Evolutionary conservation across 192 early-diverging fungal species (phyloP).

Genomic region (Phlyctochytrium bullatum): DNA sequence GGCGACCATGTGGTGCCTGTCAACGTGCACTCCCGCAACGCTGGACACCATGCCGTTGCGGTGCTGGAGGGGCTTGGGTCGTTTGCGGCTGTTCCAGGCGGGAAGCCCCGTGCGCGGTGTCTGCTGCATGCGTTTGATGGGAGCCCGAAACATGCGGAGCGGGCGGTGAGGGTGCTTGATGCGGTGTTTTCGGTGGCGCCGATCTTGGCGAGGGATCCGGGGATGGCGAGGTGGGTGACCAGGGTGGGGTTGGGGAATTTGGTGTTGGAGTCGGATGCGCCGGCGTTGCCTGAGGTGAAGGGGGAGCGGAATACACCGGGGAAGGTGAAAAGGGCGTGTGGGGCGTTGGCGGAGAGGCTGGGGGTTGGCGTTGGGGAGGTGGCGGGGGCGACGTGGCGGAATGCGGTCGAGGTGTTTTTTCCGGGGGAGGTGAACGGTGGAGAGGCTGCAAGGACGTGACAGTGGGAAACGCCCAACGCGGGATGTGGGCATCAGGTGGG

Average conservation of each 20-base stretch:
- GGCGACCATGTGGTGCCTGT: conserved; percentile 29
- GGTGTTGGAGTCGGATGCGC: conserved; percentile 53
- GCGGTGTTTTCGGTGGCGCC: conserved; percentile 38
- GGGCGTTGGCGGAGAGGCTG: background rate
- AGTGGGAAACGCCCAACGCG: no score
- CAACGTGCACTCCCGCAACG: conserved; percentile 50
- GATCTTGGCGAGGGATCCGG: conserved; percentile 21
- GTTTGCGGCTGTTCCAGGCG: background rate
- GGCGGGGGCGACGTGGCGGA: background rate
- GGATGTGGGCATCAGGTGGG: no score
- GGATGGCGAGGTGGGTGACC: conserved; percentile 35
- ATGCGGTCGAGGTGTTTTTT: background rate
- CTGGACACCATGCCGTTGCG: conserved; percentile 48
- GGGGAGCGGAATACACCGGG: conserved; percentile 26
- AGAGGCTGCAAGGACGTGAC: no score
- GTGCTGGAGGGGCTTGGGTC: conserved; percentile 26
- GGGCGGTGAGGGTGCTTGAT: conserved; percentile 29
- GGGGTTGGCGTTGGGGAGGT: background rate
- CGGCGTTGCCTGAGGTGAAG: conserved; percentile 41
- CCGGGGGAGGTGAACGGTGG: background rate
- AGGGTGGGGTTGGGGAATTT: conserved; percentile 31
- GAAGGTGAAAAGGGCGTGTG: conserved; percentile 12
- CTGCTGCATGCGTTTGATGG: conserved; percentile 56
- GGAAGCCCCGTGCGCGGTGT: background rate
- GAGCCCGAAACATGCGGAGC: conserved; percentile 30